Conservation (phyloP, 2,329 filamentous ascomycete species). For the Xylaria sp. region DNA sequence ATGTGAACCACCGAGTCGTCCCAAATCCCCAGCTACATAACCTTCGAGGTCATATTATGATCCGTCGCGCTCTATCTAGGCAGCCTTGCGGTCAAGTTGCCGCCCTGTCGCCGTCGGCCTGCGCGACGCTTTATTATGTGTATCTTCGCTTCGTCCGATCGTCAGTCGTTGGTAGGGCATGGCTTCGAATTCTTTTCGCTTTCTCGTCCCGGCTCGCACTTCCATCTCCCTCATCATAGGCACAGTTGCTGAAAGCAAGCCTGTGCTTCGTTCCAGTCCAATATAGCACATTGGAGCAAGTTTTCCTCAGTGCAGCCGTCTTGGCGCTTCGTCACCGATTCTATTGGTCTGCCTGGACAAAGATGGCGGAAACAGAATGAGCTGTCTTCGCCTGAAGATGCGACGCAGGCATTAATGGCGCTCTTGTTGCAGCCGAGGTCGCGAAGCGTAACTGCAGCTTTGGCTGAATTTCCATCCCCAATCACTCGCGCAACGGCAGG, state of each 20-base stretch:
- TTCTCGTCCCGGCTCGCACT: not conserved
- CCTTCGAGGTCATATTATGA: not conserved
- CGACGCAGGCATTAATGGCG: slow-evolving; percentile 10
- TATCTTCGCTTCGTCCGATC: not conserved
- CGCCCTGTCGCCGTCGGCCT: not conserved
- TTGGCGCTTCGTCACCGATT: slow-evolving; percentile 31
- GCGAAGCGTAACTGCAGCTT: not conserved
- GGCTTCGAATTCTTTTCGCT: not conserved
- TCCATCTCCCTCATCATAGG: slow-evolving; percentile 18
- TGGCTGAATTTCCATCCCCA: not conserved
- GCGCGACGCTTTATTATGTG: not conserved
- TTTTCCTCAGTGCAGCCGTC: slow-evolving; percentile 38
- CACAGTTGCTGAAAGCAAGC: slow-evolving; percentile 36
- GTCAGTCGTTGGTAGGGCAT: not conserved
- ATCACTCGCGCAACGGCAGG: slow-evolving; percentile 12
- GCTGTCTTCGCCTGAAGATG: slow-evolving; percentile 9
- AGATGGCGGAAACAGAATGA: slow-evolving; percentile 33
- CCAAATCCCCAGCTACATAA: not conserved
- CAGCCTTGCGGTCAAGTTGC: not conserved
- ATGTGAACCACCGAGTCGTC: not conserved
- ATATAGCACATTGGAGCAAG: slow-evolving; percentile 34
- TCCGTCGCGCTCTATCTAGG: not conserved
- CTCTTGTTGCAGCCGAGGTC: slow-evolving; percentile 9
- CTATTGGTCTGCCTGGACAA: slow-evolving; percentile 25
- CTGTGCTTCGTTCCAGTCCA: slow-evolving; percentile 35